Percentiles rank a stretch among this genome's conserved stretches.
Evolutionary conservation across 371 early-diverging fungal genomes (phyloP).

Genomic region (Rhizopus sp.): DNA sequence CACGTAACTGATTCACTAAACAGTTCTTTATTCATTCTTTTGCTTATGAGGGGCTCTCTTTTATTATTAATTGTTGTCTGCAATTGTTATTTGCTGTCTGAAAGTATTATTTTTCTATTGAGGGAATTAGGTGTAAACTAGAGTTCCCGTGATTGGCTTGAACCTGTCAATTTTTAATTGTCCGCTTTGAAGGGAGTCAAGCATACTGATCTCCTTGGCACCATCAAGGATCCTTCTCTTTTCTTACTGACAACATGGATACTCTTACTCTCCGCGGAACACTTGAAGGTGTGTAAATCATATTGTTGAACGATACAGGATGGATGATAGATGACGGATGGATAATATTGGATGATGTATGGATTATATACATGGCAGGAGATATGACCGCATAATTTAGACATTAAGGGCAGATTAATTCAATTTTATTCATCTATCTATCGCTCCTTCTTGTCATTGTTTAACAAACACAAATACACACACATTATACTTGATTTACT

Average conservation of each 20-base stretch:
- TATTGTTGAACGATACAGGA: conserved; percentile 6
- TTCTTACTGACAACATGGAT: conserved; percentile 30
- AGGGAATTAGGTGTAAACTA: too few relatives aligned
- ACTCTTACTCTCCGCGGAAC: conserved; percentile 15
- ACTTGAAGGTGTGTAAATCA: conserved; percentile 17
- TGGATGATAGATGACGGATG: conserved; percentile 1
- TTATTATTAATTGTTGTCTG: too few relatives aligned
- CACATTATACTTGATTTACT: neutral
- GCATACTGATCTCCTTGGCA: neutral
- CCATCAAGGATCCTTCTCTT: conserved; percentile 36
- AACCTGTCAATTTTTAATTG: neutral
- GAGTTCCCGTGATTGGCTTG: neutral
- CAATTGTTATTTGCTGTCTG: too few relatives aligned
- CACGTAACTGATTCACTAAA: too few relatives aligned
- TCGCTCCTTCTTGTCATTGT: too few relatives aligned
- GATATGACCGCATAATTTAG: neutral
- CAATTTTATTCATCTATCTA: too few relatives aligned
- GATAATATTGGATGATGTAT: neutral
- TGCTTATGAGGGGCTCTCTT: too few relatives aligned
- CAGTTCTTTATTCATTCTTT: too few relatives aligned
- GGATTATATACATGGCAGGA: neutral
- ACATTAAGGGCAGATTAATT: neutral
- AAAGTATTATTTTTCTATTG: too few relatives aligned
- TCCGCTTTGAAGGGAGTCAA: neutral
- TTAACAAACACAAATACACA: neutral